A percentile compares a stretch with the other conserved stretches of the same genome.
phyloP scores from a whole-genome alignment of 139 green algal species.

The Pedinophyceae sp. region DNA sequence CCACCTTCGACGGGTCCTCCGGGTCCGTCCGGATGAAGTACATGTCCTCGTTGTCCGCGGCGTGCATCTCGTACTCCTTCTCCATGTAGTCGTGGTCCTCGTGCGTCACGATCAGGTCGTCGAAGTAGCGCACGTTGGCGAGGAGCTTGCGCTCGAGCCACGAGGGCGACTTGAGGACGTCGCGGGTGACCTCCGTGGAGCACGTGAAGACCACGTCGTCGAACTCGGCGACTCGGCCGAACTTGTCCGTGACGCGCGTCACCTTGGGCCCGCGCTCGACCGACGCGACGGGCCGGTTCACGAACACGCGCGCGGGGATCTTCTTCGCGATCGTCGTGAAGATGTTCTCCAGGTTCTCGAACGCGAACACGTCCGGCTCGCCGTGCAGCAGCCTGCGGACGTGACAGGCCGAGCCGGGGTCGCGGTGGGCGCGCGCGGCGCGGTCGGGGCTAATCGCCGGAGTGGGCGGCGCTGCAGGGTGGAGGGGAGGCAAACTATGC shows the following conservation, averaged over 20 bases:
- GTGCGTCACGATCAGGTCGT: conserved; percentile 49
- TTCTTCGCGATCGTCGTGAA: conserved; percentile 22
- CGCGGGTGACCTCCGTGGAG: conserved; percentile 27
- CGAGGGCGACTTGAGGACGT: conserved; percentile 20
- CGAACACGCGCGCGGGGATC: conserved; percentile 12
- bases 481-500: no score
- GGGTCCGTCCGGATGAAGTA: conserved; percentile 53
- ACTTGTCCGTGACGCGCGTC: conserved; percentile 3
- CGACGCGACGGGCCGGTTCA: conserved; percentile 12
- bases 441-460: no score
- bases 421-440: no score
- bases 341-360: conserved; percentile 31
- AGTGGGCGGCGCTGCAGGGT: no score
- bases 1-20: conserved; percentile 26
- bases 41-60: conserved; percentile 38
- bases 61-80: conserved; percentile 30
- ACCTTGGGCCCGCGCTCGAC: conserved; percentile 8
- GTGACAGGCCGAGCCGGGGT: no score
- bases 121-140: conserved; percentile 39
- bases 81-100: conserved; percentile 46
- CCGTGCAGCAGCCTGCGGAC: conserved; percentile 34
- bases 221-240: conserved; percentile 13
- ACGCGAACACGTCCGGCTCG: conserved; percentile 49
- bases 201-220: conserved; percentile 49
- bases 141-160: conserved; percentile 36